These are phyloP conservation scores for Gossypium aridum DNA, from an alignment of 441 rosid species.

Conservation along the genomic window DNA sequence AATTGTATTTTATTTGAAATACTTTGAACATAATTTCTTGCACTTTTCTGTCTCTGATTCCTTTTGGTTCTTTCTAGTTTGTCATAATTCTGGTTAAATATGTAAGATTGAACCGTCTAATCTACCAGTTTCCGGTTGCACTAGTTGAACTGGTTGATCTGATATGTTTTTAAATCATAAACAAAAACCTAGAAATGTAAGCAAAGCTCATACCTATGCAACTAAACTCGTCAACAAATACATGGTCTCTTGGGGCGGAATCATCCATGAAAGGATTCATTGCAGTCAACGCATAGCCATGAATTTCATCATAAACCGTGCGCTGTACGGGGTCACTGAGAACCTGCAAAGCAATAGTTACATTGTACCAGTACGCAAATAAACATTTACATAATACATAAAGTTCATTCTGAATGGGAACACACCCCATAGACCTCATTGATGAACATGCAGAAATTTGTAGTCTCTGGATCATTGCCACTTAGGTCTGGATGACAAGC, in stretches of 20 bases:
- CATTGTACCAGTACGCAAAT: slow-evolving; percentile 1
- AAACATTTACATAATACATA: not conserved
- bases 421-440: slow-evolving; percentile 83
- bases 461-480: slow-evolving; percentile 70
- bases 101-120: no score
- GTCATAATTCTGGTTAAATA: no score
- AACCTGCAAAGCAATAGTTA: slow-evolving; percentile 51
- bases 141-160: no score
- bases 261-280: slow-evolving; percentile 84
- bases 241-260: slow-evolving; percentile 56
- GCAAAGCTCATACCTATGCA: slow-evolving; percentile 64
- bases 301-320: slow-evolving; percentile 93
- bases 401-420: slow-evolving; percentile 8
- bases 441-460: slow-evolving; percentile 90
- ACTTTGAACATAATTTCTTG: no score
- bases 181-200: not conserved
- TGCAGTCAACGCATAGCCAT: slow-evolving; percentile 83
- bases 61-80: no score
- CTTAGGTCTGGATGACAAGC: slow-evolving; percentile 94
- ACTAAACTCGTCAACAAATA: slow-evolving; percentile 89
- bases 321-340: slow-evolving; percentile 94
- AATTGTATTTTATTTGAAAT: no score
- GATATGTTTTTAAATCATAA: no score
- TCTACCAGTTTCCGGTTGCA: no score
- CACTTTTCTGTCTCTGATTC: no score